Evolutionary conservation across 1,139 yeast genomes (phyloP), one percentile per base, ranked within the genome.

Genomic region (Geotrichum reessii): DNA sequence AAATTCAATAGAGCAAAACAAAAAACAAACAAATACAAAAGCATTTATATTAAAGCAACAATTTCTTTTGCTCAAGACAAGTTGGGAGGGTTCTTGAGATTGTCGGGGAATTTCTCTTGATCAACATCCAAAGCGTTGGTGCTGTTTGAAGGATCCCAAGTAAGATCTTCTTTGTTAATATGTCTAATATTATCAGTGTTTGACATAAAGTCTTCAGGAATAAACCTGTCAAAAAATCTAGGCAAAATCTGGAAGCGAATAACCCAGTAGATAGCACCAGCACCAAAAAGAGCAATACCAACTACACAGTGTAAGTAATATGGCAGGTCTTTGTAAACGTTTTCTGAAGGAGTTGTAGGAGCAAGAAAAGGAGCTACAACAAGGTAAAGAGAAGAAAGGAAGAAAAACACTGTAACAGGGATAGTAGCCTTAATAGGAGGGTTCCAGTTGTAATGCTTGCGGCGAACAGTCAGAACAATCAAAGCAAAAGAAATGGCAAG

Each of bases 231-330:
- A 47, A 86, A 83, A 48, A 80, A 57, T 61, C 71, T 69, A 46
- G 96, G 95, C 63, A 86, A 71, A 1, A 86, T 58, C 62, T 74
- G 74, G 52, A 83, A 80, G 88, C 92, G 86, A 19, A 85, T 71
- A 8, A 83, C 62, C 89, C 92, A 89, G 74, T 87, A 88, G 1
- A 80, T 65, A 27, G 80, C 83, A 63, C 96, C 96, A 60, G 84
- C 71, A 7, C 78, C 87, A 66, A 89, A 86, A 51, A 89, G 78
- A 63, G 86, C 93, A 85, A 91, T 81, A 11, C 95, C 86, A 24
- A 87, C 90, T 55, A 87, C 95, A 67, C 92, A 85, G 71, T 87
- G 95, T 59, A 86, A 79, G 79, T 83, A 89, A 75, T 87, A 89
- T 47, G 95, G 96, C 66, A 87, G 75, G 58, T 71, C 67, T 52